These are phyloP conservation scores for Stephanodiscus triporus DNA, from an alignment of 108 stramenopile species.

Conservation along the genomic window DNA sequence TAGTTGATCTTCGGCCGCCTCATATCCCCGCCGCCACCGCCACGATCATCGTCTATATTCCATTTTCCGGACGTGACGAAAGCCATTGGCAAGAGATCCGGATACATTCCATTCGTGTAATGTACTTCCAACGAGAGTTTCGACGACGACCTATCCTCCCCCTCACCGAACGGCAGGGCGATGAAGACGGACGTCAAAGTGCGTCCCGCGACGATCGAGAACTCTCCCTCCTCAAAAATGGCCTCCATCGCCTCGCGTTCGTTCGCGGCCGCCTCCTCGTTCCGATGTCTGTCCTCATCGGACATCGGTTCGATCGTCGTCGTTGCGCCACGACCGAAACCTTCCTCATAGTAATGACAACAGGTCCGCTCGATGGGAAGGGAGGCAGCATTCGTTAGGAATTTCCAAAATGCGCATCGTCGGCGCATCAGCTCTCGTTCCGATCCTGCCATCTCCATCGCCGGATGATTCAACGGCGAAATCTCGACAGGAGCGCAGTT, in stretches of 20 bases:
- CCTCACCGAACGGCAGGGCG: slow-evolving; percentile 32
- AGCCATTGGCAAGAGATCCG: slow-evolving; percentile 39
- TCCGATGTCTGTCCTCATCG: slow-evolving; percentile 18
- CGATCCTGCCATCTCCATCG: background rate
- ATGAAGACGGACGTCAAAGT: slow-evolving; percentile 35
- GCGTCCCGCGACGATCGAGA: slow-evolving; percentile 24
- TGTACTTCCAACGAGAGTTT: slow-evolving; percentile 40
- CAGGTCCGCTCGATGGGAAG: slow-evolving; percentile 23
- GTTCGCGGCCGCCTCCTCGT: slow-evolving; percentile 51
- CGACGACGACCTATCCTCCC: background rate
- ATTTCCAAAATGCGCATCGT: slow-evolving; percentile 46
- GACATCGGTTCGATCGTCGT: slow-evolving; percentile 13
- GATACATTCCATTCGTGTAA: slow-evolving; percentile 45
- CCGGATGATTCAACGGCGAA: background rate
- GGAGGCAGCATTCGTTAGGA: slow-evolving; percentile 30
- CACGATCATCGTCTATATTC: background rate
- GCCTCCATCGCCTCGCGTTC: slow-evolving; percentile 79
- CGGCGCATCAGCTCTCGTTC: slow-evolving; percentile 10
- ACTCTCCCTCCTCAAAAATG: slow-evolving; percentile 62
- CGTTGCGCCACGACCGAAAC: background rate
- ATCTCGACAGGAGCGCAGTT: background rate
- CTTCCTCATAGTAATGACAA: slow-evolving; percentile 7
- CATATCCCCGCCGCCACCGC: background rate
- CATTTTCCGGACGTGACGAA: slow-evolving; percentile 30
- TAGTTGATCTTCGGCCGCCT: background rate